Evolutionary conservation across 148 eudicot genomes (phyloP), one percentile per base, ranked within the genome.

Genomic region (Dianthus caryophyllus): DNA sequence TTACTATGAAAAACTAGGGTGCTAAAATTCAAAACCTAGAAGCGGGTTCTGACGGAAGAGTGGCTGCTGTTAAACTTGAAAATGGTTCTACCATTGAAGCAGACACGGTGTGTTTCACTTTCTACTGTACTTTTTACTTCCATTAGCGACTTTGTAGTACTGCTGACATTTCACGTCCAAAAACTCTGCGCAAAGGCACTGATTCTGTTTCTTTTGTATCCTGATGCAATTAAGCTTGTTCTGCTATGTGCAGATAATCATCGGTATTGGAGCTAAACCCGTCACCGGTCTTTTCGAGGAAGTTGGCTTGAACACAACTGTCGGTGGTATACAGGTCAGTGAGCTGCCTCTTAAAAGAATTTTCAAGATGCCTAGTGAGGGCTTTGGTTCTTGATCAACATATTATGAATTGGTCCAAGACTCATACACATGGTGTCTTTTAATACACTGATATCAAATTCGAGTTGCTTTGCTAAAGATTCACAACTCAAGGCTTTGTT

Each of bases 181-280:
- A 21, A 9, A 7, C 25, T 11, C 17, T 2, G 6, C 27, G 9
- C 20, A 39, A 61, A 25, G n/a, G 5, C 29, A 48, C 3, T 56
- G 22, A 38, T 39, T 51, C 29, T 8, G 63, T 36, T 51, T 38
- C 33, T 8, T 66, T 15, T 36, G 26, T 29, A 26, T 63, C 43
- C 31, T 17, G 20, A 39, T 68, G 26, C 39, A n/a, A 22, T 52
- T 27, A 56, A 11, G 21, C 50, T 53, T 25, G 30, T 65, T 66
- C 65, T 27, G 18, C 51, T 57, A 30, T 69, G 38, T 76, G 83
- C 82, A 94, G 99, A 76, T 94, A 74, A 69, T 94, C 63, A 69
- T 94, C 75, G 99, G 99, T 39, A 94, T 94, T 68, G 99, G 99
- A 80, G 99, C 96, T 59, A 90, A 79, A 80, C 97, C 99, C 68